Evolutionary conservation across 2,329 filamentous ascomycete genomes (phyloP), one percentile per base, ranked within the genome.

Genomic region (Colletotrichum sp.): DNA sequence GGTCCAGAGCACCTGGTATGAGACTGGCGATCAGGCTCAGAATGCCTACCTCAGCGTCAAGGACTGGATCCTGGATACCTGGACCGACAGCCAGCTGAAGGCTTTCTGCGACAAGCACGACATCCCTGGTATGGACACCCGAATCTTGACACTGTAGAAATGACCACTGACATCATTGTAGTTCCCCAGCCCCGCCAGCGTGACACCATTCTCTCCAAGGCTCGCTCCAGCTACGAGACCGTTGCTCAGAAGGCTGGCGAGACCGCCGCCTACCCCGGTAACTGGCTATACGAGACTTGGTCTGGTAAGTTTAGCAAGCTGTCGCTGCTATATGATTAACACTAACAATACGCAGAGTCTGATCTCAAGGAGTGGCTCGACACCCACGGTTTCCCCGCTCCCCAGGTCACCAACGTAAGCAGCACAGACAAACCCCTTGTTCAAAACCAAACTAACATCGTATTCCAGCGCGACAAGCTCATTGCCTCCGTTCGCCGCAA

Each of bases 321-420:
- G 2, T 6, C 6, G n/a, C 28, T 13, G 9, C 2, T 15, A 5
- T 13, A 30, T 16, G 19, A 6, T 34, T 36, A 5, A 5, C 2
- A 2, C 30, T 67, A 25, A 73, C 67, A 9, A 3, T 3, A 52
- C 16, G 36, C 59, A 84, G 95, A 98, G 78, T 98, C 96, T 78
- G 96, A 98, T 66, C 87, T 98, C 78, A 98, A 98, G 89, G 91
- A 94, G 79, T 99, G 95, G 94, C 93, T 98, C 63, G 97, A 98
- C 81, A 93, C 94, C 79, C 92, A 95, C 79, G 97, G 97, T 68
- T 93, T 96, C 85, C 93, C 95, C 15, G 94, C 91, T 71, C 96
- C 97, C 76, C 96, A 98, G 84, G 94, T 95, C 34, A 92, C 92
- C 65, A 93, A 89, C 76, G 87, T 88, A 80, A 80, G 86, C n/a